Base-by-base conservation (phyloP, 371 early-diverging fungal species). In the Batrachochytrium dendrobatidis region DNA sequence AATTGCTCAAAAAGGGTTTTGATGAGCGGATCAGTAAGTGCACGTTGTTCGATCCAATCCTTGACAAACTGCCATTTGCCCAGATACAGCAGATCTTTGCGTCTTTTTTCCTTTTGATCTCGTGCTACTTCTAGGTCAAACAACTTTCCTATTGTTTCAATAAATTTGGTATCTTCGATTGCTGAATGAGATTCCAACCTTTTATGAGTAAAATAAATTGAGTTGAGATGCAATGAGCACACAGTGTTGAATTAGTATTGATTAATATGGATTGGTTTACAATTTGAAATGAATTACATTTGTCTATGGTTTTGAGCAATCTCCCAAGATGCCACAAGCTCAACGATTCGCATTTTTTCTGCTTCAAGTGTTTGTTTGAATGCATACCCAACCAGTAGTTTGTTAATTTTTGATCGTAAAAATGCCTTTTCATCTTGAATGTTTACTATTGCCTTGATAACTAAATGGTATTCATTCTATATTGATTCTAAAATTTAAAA, bases 401-500 rank as follows among this genome's bases (percentile, higher is more conserved):
- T 53, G 32, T 53, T 30, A 8, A 53, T 32, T 34, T 53, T 53
- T 20, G 34, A 29, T 6, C 53, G 53, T 12, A 53, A 34, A 31
- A 32, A 53, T 10, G 24, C 7, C 50, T 55, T 62, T 35, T 62
- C 62, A 31, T 62, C 28, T 20, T 33, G 35, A 20, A 48, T 55
- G 20, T 55, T 55, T 10, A 20, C 6, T 35, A 62, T 10, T 17
- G 62, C 29, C 4, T 26, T 30, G 45, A 62, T 56, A 34, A 56
- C 51, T n/a, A 62, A 24, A 12, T 20, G 17, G 22, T 62, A 62
- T 33, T 62, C 62, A 29, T 62, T 56, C 62, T 57, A 6, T 39
- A 29, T 49, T 8, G 24, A 7, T 10, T 49, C 12, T 51, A n/a
- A 4, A 29, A 51, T 6, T 7, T 22, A 51, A 17, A 29, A 51